A percentile compares a stretch with the other conserved stretches of the same genome.
These are phyloP conservation scores for Lentinula sp. DNA, from an alignment of 768 basidiomycete genomes.

Conservation along the genomic window DNA sequence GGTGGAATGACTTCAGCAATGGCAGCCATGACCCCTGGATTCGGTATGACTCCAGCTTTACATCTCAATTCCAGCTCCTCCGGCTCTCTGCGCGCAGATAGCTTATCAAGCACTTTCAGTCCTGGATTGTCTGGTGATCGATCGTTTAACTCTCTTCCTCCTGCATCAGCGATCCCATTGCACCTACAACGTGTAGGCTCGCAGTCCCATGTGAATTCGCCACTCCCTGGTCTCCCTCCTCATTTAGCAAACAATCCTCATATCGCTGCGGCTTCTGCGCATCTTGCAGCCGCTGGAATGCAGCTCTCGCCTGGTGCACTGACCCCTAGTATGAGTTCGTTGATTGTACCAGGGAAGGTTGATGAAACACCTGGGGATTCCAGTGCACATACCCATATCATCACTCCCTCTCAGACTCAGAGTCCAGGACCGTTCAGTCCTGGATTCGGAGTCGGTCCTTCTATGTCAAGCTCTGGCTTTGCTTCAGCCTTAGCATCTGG, in stretches of 20 bases:
- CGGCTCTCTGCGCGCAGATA: background rate
- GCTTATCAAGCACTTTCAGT: background rate
- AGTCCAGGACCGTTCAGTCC: background rate
- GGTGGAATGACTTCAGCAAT: background rate
- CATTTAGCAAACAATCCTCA: slow-evolving; percentile 2
- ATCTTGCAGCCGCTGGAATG: background rate
- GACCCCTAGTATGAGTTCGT: background rate
- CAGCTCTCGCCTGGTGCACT: background rate
- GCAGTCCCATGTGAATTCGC: background rate
- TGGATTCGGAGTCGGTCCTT: background rate
- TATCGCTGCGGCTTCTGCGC: slow-evolving; percentile 3
- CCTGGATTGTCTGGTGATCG: background rate
- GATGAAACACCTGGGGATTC: background rate
- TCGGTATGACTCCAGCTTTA: background rate
- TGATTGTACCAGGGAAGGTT: background rate
- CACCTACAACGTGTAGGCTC: background rate
- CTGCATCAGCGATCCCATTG: background rate
- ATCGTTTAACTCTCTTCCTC: background rate
- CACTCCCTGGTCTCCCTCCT: background rate
- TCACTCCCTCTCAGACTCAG: background rate
- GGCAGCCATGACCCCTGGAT: background rate
- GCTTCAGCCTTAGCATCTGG: background rate
- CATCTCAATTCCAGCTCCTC: background rate
- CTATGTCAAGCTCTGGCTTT: background rate
- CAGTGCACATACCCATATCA: background rate